Evolutionary conservation across 208 protist species (phyloP), one percentile per base, ranked within the genome.

Genomic region (Trypanosomatidae sp.): DNA sequence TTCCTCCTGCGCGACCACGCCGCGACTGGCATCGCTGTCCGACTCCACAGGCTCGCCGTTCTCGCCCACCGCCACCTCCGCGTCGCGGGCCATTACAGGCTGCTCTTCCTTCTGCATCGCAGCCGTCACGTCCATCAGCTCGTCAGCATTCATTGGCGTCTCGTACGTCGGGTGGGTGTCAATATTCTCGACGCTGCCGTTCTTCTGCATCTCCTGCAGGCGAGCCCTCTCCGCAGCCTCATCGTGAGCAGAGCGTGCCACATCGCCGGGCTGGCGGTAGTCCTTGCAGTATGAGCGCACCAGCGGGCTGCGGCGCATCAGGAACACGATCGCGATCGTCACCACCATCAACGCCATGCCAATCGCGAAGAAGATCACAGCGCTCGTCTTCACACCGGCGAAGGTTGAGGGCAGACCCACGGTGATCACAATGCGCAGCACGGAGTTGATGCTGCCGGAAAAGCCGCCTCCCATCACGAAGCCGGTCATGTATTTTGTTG

Each of bases 401-500:
- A 86, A 86, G 12, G 82, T 76, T 17, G 77, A 64, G 6, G 78
- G 78, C 47, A 86, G 55, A 17, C 69, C 69, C 33, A 71, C 67
- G 30, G 62, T 62, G 55, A 86, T 86, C 66, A 86, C 77, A 62
- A 83, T 86, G 66, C 82, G 82, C 62, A 86, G 69, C 9, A 81
- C 64, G 8, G 82, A 86, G 74, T 77, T 83, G 60, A 83, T 69
- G 60, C 73, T 72, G 70, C 82, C 82, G 28, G 82, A 86, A 44
- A 86, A 74, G 12, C 82, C 82, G 25, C 78, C 74, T 22, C 82
- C 82, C 66, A 86, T 71, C 44, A 86, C 79, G 30, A 81, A 80
- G 59, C 62, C 77, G 0, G 70, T 76, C 62, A 87, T 80, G 79
- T 77, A 87, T 46, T 58, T 60, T 8, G 78, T 81, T 1, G 82